Evolutionary conservation across 108 stramenopile genomes (phyloP), one percentile per base, ranked within the genome.

Genomic region (Cafeteria roenbergensis): DNA sequence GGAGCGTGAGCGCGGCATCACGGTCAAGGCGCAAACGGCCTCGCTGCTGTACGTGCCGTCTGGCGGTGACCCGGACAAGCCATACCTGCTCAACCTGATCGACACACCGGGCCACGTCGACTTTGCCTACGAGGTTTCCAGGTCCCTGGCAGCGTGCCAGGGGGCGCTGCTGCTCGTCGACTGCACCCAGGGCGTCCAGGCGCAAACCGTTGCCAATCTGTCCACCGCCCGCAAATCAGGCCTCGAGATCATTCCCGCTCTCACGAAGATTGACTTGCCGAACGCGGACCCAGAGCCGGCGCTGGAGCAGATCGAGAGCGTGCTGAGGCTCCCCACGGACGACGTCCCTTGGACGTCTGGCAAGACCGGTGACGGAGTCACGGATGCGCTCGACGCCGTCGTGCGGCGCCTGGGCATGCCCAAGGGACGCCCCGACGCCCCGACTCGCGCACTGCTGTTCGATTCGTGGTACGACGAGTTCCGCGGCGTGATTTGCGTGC

Each of bases 221-320:
- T 93, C 94, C 71, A 73, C 94, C 55, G 97, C 97, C 3, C 78
- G 93, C 51, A 94, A 93, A 54, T 93, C 94, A 72, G 80, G 93
- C 77, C 78, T 99, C 57, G 90, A 95, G 69, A 91, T 99, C 58
- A 90, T 99, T 57, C 94, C 97, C 12, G 90, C 94, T 20, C 80
- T 99, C 65, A 99, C 94, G 71, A 99, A 99, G 73, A 94, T 99
- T 66, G 97, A 99, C 73, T 78, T 99, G 51, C 92, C 93, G 2
- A 90, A 91, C 0, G 94, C 97, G 8, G 97, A 99, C 71, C 93
- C 97, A 0, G 94, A 92, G 64, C 80, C 88, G 29, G 90, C 93
- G 25, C 78, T 77, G 20, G 69, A 81, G 30, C 90, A 95, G 78
- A 91, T 99, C 72, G 94, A 96, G 78, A 78, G 79, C 30, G 90